A percentile compares a stretch with the other conserved stretches of the same genome.
These are phyloP conservation scores for Entomortierella beljakovae DNA, from an alignment of 192 early-diverging fungal species.

Conservation along the genomic window DNA sequence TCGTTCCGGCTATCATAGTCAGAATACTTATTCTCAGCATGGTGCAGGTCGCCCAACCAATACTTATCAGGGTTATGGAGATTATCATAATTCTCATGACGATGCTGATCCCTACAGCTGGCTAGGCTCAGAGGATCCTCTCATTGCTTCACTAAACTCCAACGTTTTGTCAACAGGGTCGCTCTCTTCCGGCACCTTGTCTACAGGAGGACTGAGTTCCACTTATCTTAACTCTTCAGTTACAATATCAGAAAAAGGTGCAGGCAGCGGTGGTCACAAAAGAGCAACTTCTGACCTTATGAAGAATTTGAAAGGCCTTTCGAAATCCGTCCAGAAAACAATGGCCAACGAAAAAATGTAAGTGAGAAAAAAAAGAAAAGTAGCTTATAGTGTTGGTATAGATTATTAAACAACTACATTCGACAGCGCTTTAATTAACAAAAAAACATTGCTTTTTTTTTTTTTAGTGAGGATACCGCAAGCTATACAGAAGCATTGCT, in stretches of 20 bases:
- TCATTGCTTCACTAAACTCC: background rate
- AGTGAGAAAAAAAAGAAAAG: background rate
- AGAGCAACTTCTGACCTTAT: constrained; percentile 18
- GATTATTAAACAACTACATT: too few species aligned
- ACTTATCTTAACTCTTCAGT: background rate
- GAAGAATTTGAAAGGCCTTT: constrained; percentile 42
- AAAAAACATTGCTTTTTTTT: background rate
- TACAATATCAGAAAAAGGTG: constrained; percentile 3
- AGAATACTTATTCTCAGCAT: background rate
- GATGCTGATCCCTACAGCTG: constrained; percentile 16
- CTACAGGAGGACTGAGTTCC: background rate
- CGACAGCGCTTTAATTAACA: background rate
- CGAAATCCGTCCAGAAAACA: constrained; percentile 44
- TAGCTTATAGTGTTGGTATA: too few species aligned
- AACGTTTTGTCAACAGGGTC: background rate
- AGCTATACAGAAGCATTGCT: constrained; percentile 30
- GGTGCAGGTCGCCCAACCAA: background rate
- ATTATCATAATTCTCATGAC: background rate
- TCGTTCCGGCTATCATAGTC: background rate
- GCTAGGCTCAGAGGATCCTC: background rate
- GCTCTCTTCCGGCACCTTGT: constrained; percentile 7
- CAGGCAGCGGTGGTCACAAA: background rate
- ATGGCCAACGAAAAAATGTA: constrained; percentile 47
- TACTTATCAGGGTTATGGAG: background rate
- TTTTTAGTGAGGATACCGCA: constrained; percentile 34